These are phyloP conservation scores for Verticillium isaacii DNA, from an alignment of 2,329 filamentous ascomycete genomes.

Conservation along the genomic window DNA sequence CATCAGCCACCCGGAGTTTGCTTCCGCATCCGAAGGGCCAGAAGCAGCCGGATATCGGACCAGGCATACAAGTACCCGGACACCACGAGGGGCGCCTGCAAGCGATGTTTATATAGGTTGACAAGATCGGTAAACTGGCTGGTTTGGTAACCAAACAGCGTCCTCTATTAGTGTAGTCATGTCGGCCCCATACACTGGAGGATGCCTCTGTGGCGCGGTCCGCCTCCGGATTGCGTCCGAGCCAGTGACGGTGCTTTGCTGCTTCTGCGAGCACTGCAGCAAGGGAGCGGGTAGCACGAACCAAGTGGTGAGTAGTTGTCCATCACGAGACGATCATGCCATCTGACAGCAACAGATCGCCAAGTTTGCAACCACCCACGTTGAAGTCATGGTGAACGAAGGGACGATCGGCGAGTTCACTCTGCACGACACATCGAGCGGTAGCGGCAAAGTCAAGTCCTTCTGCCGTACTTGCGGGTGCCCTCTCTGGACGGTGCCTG, in stretches of 20 bases:
- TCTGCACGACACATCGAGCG: conserved; percentile 18
- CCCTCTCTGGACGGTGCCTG: conserved; percentile 21
- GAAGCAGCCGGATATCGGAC: neutral
- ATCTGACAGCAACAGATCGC: conserved; percentile 15
- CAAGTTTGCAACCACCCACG: conserved; percentile 15
- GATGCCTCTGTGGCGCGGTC: conserved; percentile 11
- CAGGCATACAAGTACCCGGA: neutral
- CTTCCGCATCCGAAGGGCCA: neutral
- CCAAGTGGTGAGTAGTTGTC: conserved; percentile 7
- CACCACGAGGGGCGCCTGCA: no score
- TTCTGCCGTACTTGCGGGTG: conserved; percentile 20
- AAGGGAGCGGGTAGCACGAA: conserved; percentile 9
- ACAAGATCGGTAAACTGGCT: neutral
- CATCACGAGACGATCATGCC: neutral
- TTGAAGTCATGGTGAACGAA: conserved; percentile 5
- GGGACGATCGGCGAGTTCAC: conserved; percentile 11
- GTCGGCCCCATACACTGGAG: conserved; percentile 7
- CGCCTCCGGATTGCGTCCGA: conserved; percentile 3
- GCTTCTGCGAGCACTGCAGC: conserved; percentile 13
- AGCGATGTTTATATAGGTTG: neutral
- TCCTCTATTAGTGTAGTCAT: conserved; percentile 2
- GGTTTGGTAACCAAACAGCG: neutral
- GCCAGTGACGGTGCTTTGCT: conserved; percentile 11
- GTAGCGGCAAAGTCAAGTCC: conserved; percentile 17
- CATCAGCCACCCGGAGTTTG: neutral